Evolutionary conservation across 164 flowering plant genomes (phyloP), one percentile per base, ranked within the genome.

Genomic region (Cinnamomum micranthum): DNA sequence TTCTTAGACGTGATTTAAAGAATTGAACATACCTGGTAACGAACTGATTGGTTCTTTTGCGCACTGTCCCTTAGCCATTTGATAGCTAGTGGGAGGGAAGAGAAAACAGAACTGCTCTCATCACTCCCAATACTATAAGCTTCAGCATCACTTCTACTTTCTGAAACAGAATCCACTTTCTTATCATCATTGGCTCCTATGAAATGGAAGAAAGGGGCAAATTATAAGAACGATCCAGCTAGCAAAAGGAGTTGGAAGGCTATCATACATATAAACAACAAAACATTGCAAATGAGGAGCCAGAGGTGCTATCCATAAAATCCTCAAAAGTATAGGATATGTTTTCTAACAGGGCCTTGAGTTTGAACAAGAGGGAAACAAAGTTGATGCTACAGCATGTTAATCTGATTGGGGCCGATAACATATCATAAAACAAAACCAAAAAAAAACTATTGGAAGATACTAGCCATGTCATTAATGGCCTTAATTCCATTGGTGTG

Each of bases 41-140:
- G 96, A 76, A 84, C 79, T 60, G 90, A 86, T 65, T 77, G 86
- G 79, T 86, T 92, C 82, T 85, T 81, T 71, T 78, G 83, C 55
- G 73, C 85, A 68, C 75, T 87, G 76, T 90, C 97, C 74, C 97
- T 81, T 41, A 93, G 90, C 97, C 97, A 93, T 77, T 91, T 90
- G 41, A 93, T 86, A 55, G 97, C 97, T 63, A 81, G 71, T 11
- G 95, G 93, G 13, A 95, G 91, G 55, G 97, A 88, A 71, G 91
- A 77, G 77, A 93, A 90, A 55, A 95, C 91, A 14, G 80, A 69
- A 74, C 92, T 88, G 74, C 81, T 84, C 78, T 86, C 87, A 76
- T 80, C 84, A 69, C 74, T 83, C 52, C 41, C 81, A 31, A 67
- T 66, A 72, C 71, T 76, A 28, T 28, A 31, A 20, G 78, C 76